Conservation (phyloP, 169 alveolate genomes). For the Plasmodium falciparum region DNA sequence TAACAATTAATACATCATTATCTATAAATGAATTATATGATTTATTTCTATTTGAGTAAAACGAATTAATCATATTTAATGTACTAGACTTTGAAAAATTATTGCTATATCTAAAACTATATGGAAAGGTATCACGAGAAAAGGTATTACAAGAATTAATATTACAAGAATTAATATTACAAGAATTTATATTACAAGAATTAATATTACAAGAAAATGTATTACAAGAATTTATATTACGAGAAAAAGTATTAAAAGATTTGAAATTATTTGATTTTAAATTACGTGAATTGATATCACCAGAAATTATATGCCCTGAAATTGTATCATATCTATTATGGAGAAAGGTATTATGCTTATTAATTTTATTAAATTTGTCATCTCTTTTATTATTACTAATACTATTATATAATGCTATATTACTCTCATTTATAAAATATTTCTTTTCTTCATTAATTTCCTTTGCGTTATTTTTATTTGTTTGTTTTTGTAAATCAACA, state of each 20-base stretch:
- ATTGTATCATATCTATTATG: too few relatives aligned
- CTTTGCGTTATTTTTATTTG: neutral
- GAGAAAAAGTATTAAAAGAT: too few relatives aligned
- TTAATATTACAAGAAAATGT: too few relatives aligned
- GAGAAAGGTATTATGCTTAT: neutral
- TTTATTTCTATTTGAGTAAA: conserved; percentile 5
- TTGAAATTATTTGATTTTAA: too few relatives aligned
- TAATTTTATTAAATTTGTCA: neutral
- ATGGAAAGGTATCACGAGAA: conserved; percentile 22
- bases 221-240: too few relatives aligned
- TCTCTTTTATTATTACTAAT: neutral
- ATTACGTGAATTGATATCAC: too few relatives aligned
- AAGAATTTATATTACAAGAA: neutral
- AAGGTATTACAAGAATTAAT: neutral
- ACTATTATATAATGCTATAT: neutral
- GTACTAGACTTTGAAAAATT: conserved; percentile 35
- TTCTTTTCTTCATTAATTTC: neutral
- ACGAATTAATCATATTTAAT: conserved; percentile 9
- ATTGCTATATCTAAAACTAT: conserved; percentile 4
- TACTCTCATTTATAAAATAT: neutral
- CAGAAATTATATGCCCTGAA: too few relatives aligned
- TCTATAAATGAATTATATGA: conserved; percentile 36
- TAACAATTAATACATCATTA: conserved; percentile 27
- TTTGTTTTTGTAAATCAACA: conserved; percentile 30
- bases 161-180: too few relatives aligned